Percentiles rank a stretch among this genome's conserved stretches.
Conservation (phyloP, 768 basidiomycete species). For the Boletus rufocinnamomeus region DNA sequence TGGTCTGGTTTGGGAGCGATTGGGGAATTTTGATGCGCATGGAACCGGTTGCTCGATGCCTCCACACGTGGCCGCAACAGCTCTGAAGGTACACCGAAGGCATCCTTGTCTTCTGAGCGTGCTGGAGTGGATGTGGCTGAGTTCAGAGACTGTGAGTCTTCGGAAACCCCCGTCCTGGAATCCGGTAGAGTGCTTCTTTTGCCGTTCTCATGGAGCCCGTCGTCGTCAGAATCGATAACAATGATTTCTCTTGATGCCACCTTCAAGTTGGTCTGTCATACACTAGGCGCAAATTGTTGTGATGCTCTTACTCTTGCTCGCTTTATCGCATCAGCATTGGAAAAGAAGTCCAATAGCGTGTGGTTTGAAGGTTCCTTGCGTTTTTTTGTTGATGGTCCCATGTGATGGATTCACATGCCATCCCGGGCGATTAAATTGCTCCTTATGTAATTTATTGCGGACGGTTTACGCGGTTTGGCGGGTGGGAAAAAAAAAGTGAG, state of each 20-base stretch:
- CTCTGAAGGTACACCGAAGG: slow-evolving; percentile 31
- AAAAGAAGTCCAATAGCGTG: slow-evolving; percentile 53
- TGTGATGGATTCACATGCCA: slow-evolving; percentile 21
- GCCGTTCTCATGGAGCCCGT: slow-evolving; percentile 7
- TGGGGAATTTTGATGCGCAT: not conserved
- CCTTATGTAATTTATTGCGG: too few relatives aligned
- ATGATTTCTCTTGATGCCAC: slow-evolving; percentile 46
- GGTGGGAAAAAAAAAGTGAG: too few relatives aligned
- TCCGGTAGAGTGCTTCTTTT: not conserved
- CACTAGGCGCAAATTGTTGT: not conserved
- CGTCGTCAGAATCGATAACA: slow-evolving; percentile 65
- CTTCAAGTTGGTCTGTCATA: not conserved
- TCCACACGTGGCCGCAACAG: slow-evolving; percentile 15
- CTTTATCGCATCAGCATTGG: slow-evolving; percentile 24
- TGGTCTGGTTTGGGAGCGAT: not conserved
- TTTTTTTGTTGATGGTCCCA: slow-evolving; percentile 42
- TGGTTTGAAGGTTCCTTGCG: slow-evolving; percentile 34
- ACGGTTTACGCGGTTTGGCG: too few relatives aligned
- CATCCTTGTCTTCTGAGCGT: not conserved
- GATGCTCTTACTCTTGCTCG: slow-evolving; percentile 19
- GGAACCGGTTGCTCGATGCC: not conserved
- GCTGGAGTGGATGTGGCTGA: not conserved
- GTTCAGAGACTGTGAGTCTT: not conserved
- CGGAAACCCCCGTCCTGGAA: not conserved
- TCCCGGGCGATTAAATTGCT: too few relatives aligned